Evolutionary conservation across 2,329 filamentous ascomycete species (phyloP), one percentile per base, ranked within the genome.

Genomic region (Rhynchosporium agropyri): DNA sequence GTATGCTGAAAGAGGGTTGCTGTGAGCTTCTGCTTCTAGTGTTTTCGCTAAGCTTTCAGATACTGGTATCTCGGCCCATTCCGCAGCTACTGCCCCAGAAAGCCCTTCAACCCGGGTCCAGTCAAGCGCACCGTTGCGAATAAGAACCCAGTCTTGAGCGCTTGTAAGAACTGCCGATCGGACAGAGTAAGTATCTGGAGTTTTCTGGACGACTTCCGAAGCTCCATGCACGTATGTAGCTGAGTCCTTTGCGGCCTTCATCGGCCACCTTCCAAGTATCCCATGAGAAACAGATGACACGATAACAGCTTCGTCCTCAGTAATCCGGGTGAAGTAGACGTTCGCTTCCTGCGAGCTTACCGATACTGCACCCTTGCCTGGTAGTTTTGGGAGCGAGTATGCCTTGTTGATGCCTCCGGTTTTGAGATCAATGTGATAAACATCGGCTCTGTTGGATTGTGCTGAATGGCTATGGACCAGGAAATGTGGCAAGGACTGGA

Each of bases 51-150:
- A 80, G 58, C 87, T 83, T 73, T 93, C 89, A 15, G 84, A 84
- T 68, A 89, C 86, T 12, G 89, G 87, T 5, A 91, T 83, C 56
- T 94, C 90, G 0, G 89, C 90, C 84, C 91, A 97, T 10, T 86
- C 85, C 43, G 92, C 93, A 59, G 91, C 88, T 31, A 91, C 82
- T n/a, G 86, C 87, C 50, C 88, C 88, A n/a, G 89, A 88, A 58
- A 99, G 79, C 4, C 90, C 89, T 76, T 99, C 95, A 8, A 87
- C 85, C 29, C 95, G 86, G 50, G 84, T 84, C 95, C 95, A 99
- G 45, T 85, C 86, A 7, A 86, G 72, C 62, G 89, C 89, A 13
- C 93, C 92, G 73, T 97, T 96, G 62, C 90, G 88, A 50, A 97
- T 81, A 58, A 98, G 80, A 29, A 89, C 80, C 91, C 93, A 97